phyloP scores from a whole-genome alignment of 495 filamentous ascomycete species.

The Trichoderma asperelloides region DNA sequence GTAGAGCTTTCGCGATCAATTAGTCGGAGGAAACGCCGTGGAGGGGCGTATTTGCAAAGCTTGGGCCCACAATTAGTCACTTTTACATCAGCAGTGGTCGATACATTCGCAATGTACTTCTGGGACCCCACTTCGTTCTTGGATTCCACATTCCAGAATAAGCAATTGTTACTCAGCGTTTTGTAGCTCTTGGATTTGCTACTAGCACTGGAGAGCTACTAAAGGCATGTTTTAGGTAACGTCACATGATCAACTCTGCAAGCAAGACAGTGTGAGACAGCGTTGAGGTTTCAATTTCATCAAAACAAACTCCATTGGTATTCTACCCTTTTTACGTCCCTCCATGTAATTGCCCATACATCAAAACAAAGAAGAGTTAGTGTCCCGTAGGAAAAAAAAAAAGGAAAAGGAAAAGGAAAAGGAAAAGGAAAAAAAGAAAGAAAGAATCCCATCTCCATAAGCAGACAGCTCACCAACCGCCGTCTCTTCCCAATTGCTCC shows the following conservation, averaged over 20 bases:
- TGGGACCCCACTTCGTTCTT: neutral
- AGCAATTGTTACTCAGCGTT: neutral
- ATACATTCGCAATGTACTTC: neutral
- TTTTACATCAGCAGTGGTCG: constrained; percentile 10
- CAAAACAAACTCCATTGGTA: constrained; percentile 4
- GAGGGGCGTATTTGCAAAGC: neutral
- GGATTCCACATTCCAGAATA: neutral
- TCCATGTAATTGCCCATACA: constrained; percentile 3
- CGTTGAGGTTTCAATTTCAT: neutral
- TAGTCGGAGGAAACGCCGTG: no score
- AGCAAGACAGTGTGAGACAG: neutral
- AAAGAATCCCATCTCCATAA: no score
- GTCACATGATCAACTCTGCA: neutral
- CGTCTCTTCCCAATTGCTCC: neutral
- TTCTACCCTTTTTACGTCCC: neutral
- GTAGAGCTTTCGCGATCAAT: neutral
- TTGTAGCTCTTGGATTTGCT: neutral
- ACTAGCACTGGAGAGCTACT: no score
- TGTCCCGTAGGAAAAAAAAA: neutral
- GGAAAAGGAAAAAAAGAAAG: no score
- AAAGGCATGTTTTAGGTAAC: neutral
- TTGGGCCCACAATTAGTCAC: constrained; percentile 8
- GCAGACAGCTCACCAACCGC: no score
- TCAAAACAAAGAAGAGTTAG: constrained; percentile 2
- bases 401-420: neutral